Base-by-base conservation (phyloP, 2,329 filamentous ascomycete species). In the Graphiopsis chlorocephala region DNA sequence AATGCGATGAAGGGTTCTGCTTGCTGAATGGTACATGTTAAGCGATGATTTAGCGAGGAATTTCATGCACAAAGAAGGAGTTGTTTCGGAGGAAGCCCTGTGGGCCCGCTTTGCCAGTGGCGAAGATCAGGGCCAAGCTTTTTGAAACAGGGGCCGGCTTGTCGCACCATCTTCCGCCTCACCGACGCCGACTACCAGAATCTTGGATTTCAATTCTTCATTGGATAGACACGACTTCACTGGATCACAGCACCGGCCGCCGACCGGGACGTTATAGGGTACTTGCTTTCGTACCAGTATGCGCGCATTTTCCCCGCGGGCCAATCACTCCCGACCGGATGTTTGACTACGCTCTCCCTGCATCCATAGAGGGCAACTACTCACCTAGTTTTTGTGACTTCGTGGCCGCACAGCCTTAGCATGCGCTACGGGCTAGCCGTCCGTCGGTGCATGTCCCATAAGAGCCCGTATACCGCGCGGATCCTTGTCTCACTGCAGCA, bases 231-330 rank as follows among this genome's bases (percentile, higher is more conserved):
- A 25, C 60, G 60, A 62, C 60, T 42, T 62, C 60, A 62, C 60
- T 62, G 52, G 60, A 55, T 62, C 60, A 55, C 60, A 55, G 60
- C 60, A 62, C 60, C 60, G 48, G 60, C 60, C 48, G 25, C 33
- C 25, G 20, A 55, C 60, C 47, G 60, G 31, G 33, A 52, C 48
- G 29, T 38, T 14, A 62, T 62, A 62, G 60, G 60, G 48, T 45
- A 62, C 60, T 33, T 62, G 60, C 60, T 25, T 33, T 35, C 31
- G 59, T 53, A 61, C 59, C 59, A 29, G 47, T 61, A 52, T 53
- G 47, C 29, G 59, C 59, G 59, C 59, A 47, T 2, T 62, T 62
- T 42, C 25, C 48, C 60, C 60, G 48, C 48, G 48, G 50, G 35
- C 60, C 48, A 47, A 52, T 52, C 23, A 26, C 14, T 14, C 7